phyloP scores from a whole-genome alignment of 257 asterid species.

The Agastache rugosa region DNA sequence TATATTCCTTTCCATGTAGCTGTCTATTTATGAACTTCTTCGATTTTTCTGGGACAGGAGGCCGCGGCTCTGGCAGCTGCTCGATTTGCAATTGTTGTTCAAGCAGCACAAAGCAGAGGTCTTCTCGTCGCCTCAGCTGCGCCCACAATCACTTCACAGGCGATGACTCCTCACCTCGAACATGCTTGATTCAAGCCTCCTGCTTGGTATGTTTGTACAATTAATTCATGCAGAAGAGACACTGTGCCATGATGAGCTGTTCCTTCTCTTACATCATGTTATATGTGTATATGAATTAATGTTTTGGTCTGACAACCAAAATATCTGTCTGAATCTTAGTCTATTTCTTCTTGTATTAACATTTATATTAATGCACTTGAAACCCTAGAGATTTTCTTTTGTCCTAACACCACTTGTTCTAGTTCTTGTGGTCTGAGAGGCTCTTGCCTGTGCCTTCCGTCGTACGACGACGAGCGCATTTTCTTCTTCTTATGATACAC shows the following conservation, averaged over 20 bases:
- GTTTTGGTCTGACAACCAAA: slow-evolving; percentile 8
- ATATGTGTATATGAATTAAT: slow-evolving; percentile 34
- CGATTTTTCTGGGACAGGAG: slow-evolving; percentile 56
- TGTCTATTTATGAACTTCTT: not conserved
- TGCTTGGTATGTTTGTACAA: slow-evolving; percentile 7
- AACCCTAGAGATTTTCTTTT: not conserved
- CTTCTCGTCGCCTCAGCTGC: slow-evolving; percentile 58
- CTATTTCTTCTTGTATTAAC: slow-evolving; percentile 6
- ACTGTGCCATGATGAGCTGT: not conserved
- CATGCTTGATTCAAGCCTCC: slow-evolving; percentile 44
- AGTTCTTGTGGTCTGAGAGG: not conserved
- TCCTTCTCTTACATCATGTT: slow-evolving; percentile 14
- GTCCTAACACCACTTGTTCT: too few species aligned
- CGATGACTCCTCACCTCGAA: slow-evolving; percentile 51
- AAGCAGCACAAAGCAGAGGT: slow-evolving; percentile 80
- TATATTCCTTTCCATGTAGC: not conserved
- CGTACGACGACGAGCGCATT: too few species aligned
- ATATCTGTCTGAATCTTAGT: slow-evolving; percentile 17
- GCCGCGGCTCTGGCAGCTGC: slow-evolving; percentile 86
- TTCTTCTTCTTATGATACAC: not conserved
- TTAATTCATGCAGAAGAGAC: not conserved
- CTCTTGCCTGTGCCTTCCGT: not conserved
- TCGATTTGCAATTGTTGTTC: slow-evolving; percentile 82
- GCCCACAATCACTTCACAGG: slow-evolving; percentile 46
- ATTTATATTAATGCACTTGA: not conserved